phyloP scores from a whole-genome alignment of 176 grass and related monocot genomes.

The Areca catechu region DNA sequence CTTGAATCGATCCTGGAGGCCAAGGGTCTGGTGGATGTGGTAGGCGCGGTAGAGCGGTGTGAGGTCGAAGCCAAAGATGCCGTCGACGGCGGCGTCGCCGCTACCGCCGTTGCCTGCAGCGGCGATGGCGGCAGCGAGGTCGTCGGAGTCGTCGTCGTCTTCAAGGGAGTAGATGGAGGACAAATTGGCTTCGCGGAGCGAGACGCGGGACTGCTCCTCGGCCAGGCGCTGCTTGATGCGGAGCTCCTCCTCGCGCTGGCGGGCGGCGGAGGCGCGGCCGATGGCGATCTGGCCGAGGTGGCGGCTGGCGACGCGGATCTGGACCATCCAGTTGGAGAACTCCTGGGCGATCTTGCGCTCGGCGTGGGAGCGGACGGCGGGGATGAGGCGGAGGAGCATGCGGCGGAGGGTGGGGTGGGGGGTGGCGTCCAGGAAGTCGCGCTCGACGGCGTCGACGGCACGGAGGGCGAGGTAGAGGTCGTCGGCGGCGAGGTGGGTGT shows the following conservation, averaged over 20 bases:
- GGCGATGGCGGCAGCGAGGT: constrained; percentile 49
- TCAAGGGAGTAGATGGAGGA: constrained; percentile 54
- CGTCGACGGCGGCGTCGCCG: constrained; percentile 25
- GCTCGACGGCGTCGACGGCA: constrained; percentile 73
- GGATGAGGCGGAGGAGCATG: constrained; percentile 66
- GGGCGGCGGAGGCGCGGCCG: constrained; percentile 63
- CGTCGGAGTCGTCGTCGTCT: constrained; percentile 62
- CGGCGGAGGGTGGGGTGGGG: constrained; percentile 65
- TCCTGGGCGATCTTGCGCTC: constrained; percentile 89
- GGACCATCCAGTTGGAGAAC: constrained; percentile 94
- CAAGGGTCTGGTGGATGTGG: constrained; percentile 84
- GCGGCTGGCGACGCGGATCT: constrained; percentile 78
- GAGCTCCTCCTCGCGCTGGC: constrained; percentile 94
- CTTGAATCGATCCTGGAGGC: constrained; percentile 68
- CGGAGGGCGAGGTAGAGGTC: constrained; percentile 80
- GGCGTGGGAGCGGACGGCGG: constrained; percentile 62
- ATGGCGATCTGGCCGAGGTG: constrained; percentile 95
- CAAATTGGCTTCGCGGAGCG: not conserved
- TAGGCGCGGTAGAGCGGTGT: constrained; percentile 87
- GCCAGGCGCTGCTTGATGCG: constrained; percentile 52
- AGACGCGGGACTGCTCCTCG: constrained; percentile 27
- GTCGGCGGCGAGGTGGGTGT: constrained; percentile 53
- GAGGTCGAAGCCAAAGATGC: constrained; percentile 63
- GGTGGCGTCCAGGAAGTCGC: constrained; percentile 40
- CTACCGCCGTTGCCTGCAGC: constrained; percentile 4